A percentile compares a stretch with the other conserved stretches of the same genome.
Conservation (phyloP, 495 filamentous ascomycete genomes). For the Friedmanniomyces simplex region DNA sequence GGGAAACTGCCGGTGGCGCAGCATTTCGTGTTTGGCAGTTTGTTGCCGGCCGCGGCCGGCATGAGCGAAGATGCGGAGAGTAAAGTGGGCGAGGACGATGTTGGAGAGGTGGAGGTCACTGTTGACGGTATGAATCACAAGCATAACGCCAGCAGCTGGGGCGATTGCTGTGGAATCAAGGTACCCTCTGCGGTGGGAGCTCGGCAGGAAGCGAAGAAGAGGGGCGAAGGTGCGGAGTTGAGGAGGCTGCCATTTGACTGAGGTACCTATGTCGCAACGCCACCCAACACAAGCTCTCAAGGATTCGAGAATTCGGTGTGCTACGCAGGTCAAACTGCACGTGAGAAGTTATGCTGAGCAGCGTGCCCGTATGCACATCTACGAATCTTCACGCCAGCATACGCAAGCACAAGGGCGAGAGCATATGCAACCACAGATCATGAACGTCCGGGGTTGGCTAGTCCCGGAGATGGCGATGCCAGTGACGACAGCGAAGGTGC, state of each 20-base stretch:
- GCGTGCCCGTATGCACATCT: too few species aligned
- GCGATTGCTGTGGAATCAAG: constrained; percentile 97
- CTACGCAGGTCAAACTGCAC: too few species aligned
- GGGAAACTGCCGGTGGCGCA: constrained; percentile 96
- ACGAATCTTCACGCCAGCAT: neutral
- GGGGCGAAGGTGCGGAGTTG: constrained; percentile 49
- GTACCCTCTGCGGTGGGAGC: constrained; percentile 89
- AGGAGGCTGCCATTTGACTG: constrained; percentile 89
- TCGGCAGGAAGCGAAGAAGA: constrained; percentile 74
- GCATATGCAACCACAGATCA: neutral
- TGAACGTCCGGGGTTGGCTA: neutral
- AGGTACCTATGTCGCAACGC: neutral
- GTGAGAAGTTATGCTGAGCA: too few species aligned
- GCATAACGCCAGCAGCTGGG: constrained; percentile 64
- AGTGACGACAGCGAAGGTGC: neutral
- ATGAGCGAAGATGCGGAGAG: constrained; percentile 54
- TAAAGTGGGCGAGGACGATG: constrained; percentile 41
- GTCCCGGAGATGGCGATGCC: neutral
- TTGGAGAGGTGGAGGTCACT: constrained; percentile 48
- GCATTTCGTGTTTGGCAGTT: constrained; percentile 86
- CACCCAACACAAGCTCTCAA: too few species aligned
- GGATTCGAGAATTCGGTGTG: too few species aligned
- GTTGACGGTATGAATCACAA: constrained; percentile 58
- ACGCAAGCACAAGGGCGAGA: neutral
- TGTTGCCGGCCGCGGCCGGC: constrained; percentile 67